Conservation (phyloP, 148 eudicot species). For the Rhododendron williamsianum region DNA sequence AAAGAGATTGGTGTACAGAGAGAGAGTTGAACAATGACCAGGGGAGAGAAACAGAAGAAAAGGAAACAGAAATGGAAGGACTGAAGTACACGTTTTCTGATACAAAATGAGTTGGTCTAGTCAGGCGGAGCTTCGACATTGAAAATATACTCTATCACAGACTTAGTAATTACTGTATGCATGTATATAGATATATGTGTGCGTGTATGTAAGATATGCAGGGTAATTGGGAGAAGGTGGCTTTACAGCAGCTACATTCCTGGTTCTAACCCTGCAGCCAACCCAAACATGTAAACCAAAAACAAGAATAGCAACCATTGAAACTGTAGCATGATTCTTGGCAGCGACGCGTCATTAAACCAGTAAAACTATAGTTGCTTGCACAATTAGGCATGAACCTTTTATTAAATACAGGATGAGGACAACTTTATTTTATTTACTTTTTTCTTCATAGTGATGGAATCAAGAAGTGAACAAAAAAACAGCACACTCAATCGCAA, state of each 20-base stretch:
- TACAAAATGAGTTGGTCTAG: not conserved
- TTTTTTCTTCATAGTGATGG: not conserved
- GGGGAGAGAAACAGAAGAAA: not conserved
- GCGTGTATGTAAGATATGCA: not conserved
- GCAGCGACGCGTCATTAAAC: not conserved
- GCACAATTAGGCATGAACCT: constrained; percentile 1
- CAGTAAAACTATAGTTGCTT: not conserved
- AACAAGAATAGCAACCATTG: not conserved
- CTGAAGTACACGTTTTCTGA: not conserved
- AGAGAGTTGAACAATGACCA: not conserved
- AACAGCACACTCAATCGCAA: not conserved
- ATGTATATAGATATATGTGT: not conserved
- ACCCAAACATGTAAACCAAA: not conserved
- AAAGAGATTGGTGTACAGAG: not conserved
- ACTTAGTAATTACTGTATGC: not conserved
- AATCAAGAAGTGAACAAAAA: not conserved
- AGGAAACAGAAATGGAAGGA: not conserved
- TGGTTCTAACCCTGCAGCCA: not conserved
- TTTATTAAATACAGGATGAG: not conserved
- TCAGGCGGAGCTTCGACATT: not conserved
- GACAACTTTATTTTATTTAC: not conserved
- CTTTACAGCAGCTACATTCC: not conserved
- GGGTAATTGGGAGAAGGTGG: not conserved
- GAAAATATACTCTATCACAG: not conserved
- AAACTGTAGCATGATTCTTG: not conserved